phyloP scores from a whole-genome alignment of 2,329 filamentous ascomycete genomes.

The Neonectria neomacrospora region DNA sequence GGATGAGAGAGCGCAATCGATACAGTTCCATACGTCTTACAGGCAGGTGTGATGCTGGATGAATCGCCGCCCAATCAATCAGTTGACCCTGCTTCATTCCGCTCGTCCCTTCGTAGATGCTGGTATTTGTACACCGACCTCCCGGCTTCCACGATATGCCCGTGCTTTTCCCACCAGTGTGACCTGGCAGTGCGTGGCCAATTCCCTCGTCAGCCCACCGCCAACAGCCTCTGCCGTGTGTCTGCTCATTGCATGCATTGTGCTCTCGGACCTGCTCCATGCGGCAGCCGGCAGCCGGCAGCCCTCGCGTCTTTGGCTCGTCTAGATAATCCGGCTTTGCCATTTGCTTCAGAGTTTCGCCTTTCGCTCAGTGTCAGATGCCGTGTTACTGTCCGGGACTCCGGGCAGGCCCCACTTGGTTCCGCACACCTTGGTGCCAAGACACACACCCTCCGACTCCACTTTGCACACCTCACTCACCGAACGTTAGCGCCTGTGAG shows the following conservation, averaged over 20 bases:
- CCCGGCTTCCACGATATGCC: not conserved
- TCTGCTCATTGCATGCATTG: not conserved
- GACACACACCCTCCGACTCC: slow-evolving; percentile 6
- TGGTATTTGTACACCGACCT: not conserved
- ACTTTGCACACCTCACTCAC: slow-evolving; percentile 22
- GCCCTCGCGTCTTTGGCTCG: not conserved
- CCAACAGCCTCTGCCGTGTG: not conserved
- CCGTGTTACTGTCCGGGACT: not conserved
- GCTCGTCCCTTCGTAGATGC: not conserved
- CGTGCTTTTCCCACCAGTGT: not conserved
- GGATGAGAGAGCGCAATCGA: not conserved
- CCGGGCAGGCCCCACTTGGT: not conserved
- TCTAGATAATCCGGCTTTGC: not conserved
- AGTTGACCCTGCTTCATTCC: not conserved
- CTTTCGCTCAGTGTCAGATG: slow-evolving; percentile 6
- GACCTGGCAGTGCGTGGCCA: slow-evolving; percentile 13
- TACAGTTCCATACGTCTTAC: not conserved
- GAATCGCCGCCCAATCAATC: not conserved
- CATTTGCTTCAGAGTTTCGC: slow-evolving; percentile 18
- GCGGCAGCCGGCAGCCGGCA: not conserved
- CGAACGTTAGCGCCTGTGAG: slow-evolving; percentile 2
- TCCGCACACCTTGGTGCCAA: slow-evolving; percentile 5
- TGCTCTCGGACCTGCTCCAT: slow-evolving; percentile 6
- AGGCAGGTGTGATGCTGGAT: not conserved
- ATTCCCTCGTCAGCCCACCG: slow-evolving; percentile 21